Evolutionary conservation across 108 stramenopile genomes (phyloP), one percentile per base, ranked within the genome.

Genomic region (Stephanodiscus minutulus): DNA sequence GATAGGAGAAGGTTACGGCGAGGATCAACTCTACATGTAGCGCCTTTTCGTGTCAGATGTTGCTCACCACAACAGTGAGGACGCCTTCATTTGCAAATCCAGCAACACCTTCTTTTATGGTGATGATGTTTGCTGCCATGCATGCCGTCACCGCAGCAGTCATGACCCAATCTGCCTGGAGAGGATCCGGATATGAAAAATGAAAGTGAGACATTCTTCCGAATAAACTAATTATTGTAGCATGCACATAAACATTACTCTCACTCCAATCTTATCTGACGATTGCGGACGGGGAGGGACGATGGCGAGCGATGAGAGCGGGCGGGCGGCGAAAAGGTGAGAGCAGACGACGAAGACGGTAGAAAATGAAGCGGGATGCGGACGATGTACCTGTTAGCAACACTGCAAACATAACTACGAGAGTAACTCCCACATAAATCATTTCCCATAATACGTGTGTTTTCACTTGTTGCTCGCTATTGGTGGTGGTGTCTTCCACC

Each of bases 51-150:
- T 33, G 31, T 33, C 31, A 22, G 39, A 36, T 43, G 11, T 25
- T 24, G 18, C 72, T 73, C 46, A 88, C 86, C 76, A 93, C 24
- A 17, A 96, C 91, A 3, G 95, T 91, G 47, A 92, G 54, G 24
- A 96, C 65, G 8, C 88, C 87, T 65, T 89, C 87, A 74, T 93
- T 93, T 24, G 90, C 53, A 83, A 96, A 96, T 52, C 95, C 95
- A 33, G 31, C 31, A 48, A 48, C 47, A 10, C 87, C 91, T 68
- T 92, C 82, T 10, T 68, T 27, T 6, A 89, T 63, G 2, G 82
- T 81, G 18, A 92, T 79, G 46, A 92, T 88, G 36, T 72, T 61
- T 20, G 86, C 72, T 12, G 82, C 84, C 91, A 92, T 88, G 65
- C 76, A 85, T 27, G 78, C 46, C 5, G 86, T 88, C 58, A 89